Evolutionary conservation across 2,329 filamentous ascomycete species (phyloP), one percentile per base, ranked within the genome.

Genomic region (Hypoxylon sp.): DNA sequence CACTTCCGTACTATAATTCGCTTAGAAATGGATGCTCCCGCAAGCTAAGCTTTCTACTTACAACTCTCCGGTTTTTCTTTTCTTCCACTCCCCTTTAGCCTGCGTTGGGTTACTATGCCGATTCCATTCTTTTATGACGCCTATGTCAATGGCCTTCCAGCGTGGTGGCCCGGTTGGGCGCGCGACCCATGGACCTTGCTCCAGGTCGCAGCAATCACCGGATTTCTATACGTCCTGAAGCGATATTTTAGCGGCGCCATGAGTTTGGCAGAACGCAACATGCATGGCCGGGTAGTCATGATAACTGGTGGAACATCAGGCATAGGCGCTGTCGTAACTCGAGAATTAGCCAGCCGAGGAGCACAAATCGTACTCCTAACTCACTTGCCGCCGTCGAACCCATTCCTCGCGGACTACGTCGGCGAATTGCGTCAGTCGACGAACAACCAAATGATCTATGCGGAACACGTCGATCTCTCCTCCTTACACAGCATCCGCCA

Each of bases 221-320:
- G 78, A 5, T 70, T 80, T 43, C 72, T 88, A 28, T 77, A 78
- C 51, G 65, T 85, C 30, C 74, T 86, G 51, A 98, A 98, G 84
- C 84, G 85, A 75, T 97, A 91, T 82, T 92, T 91, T 75, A 88
- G 89, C 70, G 97, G 96, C 72, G 87, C 90, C 11, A 82, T 80
- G 72, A 98, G 96, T 79, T 82, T 80, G 45, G 87, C 92, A 25
- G 94, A 97, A 77, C 87, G 93, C 65, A 86, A 91, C 60, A 94
- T 99, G 90, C 94, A 98, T 80, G 94, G 93, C 51, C 97, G 97
- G 77, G 93, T 99, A 52, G 86, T 98, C 48, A 90, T 99, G 85
- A 88, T 99, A 57, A 99, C 96, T 17, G 94, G 96, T 72, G 96
- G 95, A 28, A 99, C 96, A 57, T 95, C 94, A 49, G 96, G 96